phyloP scores from a whole-genome alignment of 139 green algal genomes.

The Chlorella vulgaris region DNA sequence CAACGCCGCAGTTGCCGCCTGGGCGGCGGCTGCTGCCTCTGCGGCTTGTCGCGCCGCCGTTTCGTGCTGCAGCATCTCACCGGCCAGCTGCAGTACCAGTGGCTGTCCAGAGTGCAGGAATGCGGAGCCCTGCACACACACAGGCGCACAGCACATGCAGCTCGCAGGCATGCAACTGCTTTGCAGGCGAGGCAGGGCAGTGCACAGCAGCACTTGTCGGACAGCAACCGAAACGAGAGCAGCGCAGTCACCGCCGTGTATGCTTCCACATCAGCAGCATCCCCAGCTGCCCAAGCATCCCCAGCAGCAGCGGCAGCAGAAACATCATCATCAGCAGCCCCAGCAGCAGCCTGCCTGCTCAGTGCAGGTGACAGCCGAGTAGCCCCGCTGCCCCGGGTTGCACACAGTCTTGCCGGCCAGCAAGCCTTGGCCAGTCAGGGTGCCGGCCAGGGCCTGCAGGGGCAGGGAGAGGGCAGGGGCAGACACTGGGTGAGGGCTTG shows the following conservation, averaged over 20 bases:
- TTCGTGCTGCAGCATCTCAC: conserved; percentile 28
- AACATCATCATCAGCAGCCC: no score
- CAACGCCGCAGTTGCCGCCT: not conserved
- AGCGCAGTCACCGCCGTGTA: no score
- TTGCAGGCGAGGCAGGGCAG: not conserved
- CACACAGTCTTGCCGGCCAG: not conserved
- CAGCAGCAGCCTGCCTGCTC: conserved; percentile 14
- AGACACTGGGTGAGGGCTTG: no score
- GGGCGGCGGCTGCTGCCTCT: conserved; percentile 12
- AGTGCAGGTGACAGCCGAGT: not conserved
- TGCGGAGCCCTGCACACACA: not conserved
- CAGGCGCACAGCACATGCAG: no score
- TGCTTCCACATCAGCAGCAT: not conserved
- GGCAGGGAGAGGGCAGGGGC: no score
- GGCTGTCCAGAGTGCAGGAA: conserved; percentile 5
- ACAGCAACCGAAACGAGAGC: not conserved
- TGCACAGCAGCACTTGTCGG: not conserved
- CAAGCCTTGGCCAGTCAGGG: conserved; percentile 13
- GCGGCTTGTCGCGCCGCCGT: conserved; percentile 29
- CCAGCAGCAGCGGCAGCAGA: not conserved
- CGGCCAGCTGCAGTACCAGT: conserved; percentile 18
- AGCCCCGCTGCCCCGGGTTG: conserved; percentile 11
- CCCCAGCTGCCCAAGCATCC: no score
- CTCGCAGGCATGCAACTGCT: not conserved
- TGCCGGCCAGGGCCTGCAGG: conserved; percentile 34